Evolutionary conservation across 768 basidiomycete species (phyloP).

Genomic region (Termitomyces sp.): DNA sequence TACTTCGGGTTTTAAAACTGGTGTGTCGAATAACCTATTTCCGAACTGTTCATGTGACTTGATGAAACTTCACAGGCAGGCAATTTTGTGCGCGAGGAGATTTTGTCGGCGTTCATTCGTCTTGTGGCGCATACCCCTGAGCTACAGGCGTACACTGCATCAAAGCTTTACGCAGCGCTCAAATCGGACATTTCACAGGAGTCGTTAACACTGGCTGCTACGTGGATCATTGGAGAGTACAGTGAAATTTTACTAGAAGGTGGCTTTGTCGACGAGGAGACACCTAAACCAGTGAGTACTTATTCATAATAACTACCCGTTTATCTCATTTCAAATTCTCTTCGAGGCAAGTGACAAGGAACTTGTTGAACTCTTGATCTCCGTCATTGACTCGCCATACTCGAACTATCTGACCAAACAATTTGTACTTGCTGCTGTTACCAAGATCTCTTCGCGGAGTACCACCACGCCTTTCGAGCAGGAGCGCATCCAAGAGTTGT

Average conservation of each 20-base stretch:
- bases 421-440: slow-evolving; percentile 84
- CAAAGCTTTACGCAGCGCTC: slow-evolving; percentile 83
- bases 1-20: slow-evolving; percentile 85
- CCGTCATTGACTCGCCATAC: slow-evolving; percentile 90
- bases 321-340: neutral
- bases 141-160: slow-evolving; percentile 91
- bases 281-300: slow-evolving; percentile 54
- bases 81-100: slow-evolving; percentile 96
- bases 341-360: slow-evolving; percentile 73
- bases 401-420: slow-evolving; percentile 87
- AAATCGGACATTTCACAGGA: slow-evolving; percentile 94
- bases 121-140: slow-evolving; percentile 97
- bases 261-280: slow-evolving; percentile 74
- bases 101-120: slow-evolving; percentile 90
- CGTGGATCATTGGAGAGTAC: slow-evolving; percentile 97
- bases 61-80: slow-evolving; percentile 67
- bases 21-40: slow-evolving; percentile 37
- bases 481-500: slow-evolving; percentile 70
- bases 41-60: neutral
- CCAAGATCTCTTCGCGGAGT: slow-evolving; percentile 83
- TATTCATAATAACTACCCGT: neutral
- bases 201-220: slow-evolving; percentile 85
- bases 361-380: slow-evolving; percentile 79
- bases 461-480: slow-evolving; percentile 64
- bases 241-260: slow-evolving; percentile 84